Conservation (phyloP, 1,284 basidiomycete species). For the Phylloporus gajari region DNA sequence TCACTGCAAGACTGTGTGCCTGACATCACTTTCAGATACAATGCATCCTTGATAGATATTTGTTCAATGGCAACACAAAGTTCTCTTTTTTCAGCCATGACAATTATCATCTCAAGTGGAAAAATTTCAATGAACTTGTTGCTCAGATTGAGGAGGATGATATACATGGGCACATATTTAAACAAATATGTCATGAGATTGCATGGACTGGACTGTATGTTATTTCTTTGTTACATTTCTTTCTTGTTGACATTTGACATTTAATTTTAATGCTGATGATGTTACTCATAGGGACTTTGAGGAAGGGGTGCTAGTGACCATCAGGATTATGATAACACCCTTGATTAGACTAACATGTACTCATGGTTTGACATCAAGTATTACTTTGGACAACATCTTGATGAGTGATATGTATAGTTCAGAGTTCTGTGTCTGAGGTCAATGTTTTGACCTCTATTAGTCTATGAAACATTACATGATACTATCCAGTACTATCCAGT, state of each 20-base stretch:
- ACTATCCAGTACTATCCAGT: no score
- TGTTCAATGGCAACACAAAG: neutral
- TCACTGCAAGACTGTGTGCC: neutral
- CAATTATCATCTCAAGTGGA: conserved; percentile 1
- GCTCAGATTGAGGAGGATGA: neutral
- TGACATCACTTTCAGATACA: neutral
- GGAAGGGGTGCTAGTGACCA: no score
- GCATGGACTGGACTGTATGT: neutral
- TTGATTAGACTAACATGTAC: no score
- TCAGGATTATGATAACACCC: no score
- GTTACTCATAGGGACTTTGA: no score
- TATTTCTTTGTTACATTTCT: neutral
- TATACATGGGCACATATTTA: neutral
- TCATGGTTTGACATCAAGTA: no score
- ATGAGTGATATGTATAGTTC: no score
- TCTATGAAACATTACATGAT: no score
- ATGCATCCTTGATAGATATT: neutral
- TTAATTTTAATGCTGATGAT: neutral
- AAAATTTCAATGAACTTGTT: neutral
- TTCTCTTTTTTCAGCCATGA: neutral
- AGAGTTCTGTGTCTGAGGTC: conserved; percentile 13
- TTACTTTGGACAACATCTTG: no score
- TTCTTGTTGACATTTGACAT: neutral
- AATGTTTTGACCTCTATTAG: no score
- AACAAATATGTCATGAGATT: neutral